These are phyloP conservation scores for Lagenaria siceraria DNA, from an alignment of 306 rosid genomes.

Conservation along the genomic window DNA sequence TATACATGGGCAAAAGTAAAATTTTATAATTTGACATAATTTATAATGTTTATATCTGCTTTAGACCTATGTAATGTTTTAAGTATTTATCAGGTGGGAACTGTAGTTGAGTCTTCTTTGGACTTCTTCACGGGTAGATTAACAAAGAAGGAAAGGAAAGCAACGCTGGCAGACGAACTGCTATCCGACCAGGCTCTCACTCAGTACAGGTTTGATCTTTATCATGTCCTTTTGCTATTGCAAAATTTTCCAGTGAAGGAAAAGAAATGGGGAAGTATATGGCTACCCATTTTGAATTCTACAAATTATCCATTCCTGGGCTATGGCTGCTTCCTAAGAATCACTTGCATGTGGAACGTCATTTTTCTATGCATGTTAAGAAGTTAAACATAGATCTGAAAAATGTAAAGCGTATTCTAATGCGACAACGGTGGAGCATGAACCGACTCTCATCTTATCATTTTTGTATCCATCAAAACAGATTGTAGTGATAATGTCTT, in stretches of 20 bases:
- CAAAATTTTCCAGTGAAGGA: not conserved
- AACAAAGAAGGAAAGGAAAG: conserved; percentile 73
- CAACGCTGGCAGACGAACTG: conserved; percentile 55
- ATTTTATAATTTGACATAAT: not conserved
- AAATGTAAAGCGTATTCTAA: not conserved
- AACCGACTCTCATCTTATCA: not conserved
- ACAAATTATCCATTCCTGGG: not conserved
- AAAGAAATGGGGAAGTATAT: not conserved
- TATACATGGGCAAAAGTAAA: not conserved
- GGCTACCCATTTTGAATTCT: not conserved
- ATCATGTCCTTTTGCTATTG: not conserved
- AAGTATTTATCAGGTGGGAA: conserved; percentile 52
- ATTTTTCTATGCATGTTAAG: too few species aligned
- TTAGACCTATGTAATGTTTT: not conserved
- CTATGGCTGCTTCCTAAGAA: not conserved
- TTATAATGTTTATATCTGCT: not conserved
- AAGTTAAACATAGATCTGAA: not conserved
- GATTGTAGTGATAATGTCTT: not conserved
- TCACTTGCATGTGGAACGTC: not conserved
- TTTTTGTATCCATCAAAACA: not conserved
- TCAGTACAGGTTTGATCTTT: conserved; percentile 34
- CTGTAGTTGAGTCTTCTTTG: conserved; percentile 50
- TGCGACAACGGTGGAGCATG: not conserved
- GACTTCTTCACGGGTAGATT: conserved; percentile 64
- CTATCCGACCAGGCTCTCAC: conserved; percentile 36